Evolutionary conservation across 2,329 filamentous ascomycete species (phyloP).

Genomic region (Fusarium paranaense): DNA sequence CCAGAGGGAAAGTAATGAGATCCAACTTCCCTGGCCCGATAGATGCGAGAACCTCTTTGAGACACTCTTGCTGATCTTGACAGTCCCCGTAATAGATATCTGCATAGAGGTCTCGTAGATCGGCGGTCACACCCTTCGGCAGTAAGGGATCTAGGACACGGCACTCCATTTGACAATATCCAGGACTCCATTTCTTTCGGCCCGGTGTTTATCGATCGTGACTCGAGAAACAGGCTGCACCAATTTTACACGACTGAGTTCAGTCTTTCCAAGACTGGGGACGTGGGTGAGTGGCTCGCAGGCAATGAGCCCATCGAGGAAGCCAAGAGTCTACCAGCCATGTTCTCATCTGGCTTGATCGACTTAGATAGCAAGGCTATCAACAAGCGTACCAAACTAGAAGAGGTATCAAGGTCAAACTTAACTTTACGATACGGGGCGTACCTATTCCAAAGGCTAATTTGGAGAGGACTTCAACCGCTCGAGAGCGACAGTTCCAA

Average conservation of each 20-base stretch:
- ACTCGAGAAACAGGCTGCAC: neutral
- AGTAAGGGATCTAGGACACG: neutral
- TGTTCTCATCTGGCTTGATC: neutral
- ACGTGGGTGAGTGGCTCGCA: neutral
- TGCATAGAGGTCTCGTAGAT: no score
- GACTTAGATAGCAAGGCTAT: neutral
- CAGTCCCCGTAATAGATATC: no score
- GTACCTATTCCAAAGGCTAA: neutral
- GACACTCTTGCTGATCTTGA: no score
- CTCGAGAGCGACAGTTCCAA: neutral
- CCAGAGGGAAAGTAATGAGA: no score
- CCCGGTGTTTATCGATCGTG: neutral
- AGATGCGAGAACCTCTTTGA: no score
- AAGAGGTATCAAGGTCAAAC: neutral
- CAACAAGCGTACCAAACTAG: neutral
- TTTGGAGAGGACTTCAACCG: neutral
- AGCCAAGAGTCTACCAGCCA: neutral
- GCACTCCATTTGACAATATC: neutral
- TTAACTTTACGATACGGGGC: neutral
- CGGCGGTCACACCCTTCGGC: no score
- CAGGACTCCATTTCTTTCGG: neutral
- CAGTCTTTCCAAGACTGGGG: neutral
- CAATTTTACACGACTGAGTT: neutral
- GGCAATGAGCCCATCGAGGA: neutral
- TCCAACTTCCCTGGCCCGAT: no score